phyloP scores from a whole-genome alignment of 805 yeast species.

The Yarrowia sp. region DNA sequence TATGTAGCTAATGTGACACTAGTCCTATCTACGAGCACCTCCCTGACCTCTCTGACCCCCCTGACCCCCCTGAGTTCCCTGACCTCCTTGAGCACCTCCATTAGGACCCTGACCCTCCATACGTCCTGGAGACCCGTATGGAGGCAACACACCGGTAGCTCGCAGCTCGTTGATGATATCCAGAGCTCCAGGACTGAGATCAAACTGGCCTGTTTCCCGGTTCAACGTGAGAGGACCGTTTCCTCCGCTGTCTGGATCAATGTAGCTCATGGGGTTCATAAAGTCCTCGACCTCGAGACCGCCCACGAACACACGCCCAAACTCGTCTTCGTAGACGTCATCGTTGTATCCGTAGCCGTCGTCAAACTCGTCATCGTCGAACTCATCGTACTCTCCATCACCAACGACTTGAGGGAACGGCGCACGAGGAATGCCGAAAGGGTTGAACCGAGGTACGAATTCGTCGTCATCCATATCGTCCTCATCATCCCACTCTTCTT shows the following conservation, averaged over 20 bases:
- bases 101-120: no score
- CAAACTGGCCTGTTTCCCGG: slow-evolving; percentile 2
- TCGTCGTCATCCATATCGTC: background rate
- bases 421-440: no score
- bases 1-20: background rate
- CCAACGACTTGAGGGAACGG: no score
- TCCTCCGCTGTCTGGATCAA: slow-evolving; percentile 5
- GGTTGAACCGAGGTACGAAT: no score
- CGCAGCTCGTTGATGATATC: slow-evolving; percentile 8
- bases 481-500: background rate
- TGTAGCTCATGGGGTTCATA: slow-evolving; percentile 10
- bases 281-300: slow-evolving; percentile 9
- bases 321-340: slow-evolving; percentile 1
- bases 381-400: background rate
- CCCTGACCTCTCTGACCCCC: no score
- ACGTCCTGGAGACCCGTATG: background rate
- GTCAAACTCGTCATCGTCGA: background rate
- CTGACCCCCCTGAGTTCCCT: no score
- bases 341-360: slow-evolving; percentile 8
- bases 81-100: background rate
- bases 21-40: no score
- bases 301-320: background rate
- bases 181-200: background rate
- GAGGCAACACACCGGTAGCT: slow-evolving; percentile 9
- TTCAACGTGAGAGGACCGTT: background rate